phyloP scores from a whole-genome alignment of 1,284 basidiomycete species.

The Naganishia albida region DNA sequence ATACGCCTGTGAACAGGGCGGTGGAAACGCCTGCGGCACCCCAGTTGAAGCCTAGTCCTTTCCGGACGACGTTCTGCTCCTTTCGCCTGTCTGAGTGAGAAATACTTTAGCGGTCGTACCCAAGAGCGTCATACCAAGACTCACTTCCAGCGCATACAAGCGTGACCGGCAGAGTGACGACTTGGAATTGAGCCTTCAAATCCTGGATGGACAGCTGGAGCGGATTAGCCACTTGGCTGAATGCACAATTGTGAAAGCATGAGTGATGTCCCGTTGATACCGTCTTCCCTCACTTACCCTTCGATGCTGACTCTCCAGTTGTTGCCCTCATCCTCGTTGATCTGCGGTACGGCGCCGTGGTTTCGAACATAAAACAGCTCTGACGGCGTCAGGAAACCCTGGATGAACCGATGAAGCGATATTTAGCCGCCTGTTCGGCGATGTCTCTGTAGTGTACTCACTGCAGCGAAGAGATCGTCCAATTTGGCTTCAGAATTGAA shows the following conservation, averaged over 20 bases:
- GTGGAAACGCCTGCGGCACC: slow-evolving; percentile 59
- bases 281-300: slow-evolving; percentile 47
- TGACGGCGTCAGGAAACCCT: slow-evolving; percentile 66
- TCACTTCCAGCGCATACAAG: slow-evolving; percentile 66
- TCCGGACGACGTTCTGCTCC: slow-evolving; percentile 68
- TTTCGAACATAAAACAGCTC: slow-evolving; percentile 69
- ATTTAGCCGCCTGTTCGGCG: background rate
- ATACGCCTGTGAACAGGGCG: slow-evolving; percentile 65
- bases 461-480: slow-evolving; percentile 57
- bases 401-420: background rate
- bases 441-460: slow-evolving; percentile 33
- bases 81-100: slow-evolving; percentile 59
- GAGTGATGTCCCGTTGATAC: background rate
- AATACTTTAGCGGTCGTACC: background rate
- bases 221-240: slow-evolving; percentile 56
- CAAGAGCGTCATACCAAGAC: background rate
- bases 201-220: slow-evolving; percentile 57
- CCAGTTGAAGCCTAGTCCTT: slow-evolving; percentile 58
- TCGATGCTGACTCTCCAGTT: slow-evolving; percentile 62
- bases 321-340: slow-evolving; percentile 54
- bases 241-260: background rate
- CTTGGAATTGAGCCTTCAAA: slow-evolving; percentile 58
- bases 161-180: slow-evolving; percentile 66
- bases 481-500: slow-evolving; percentile 65
- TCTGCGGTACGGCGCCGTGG: slow-evolving; percentile 65